phyloP scores from a whole-genome alignment of 78 protist genomes.

The Tieghemostelium lacteum region DNA sequence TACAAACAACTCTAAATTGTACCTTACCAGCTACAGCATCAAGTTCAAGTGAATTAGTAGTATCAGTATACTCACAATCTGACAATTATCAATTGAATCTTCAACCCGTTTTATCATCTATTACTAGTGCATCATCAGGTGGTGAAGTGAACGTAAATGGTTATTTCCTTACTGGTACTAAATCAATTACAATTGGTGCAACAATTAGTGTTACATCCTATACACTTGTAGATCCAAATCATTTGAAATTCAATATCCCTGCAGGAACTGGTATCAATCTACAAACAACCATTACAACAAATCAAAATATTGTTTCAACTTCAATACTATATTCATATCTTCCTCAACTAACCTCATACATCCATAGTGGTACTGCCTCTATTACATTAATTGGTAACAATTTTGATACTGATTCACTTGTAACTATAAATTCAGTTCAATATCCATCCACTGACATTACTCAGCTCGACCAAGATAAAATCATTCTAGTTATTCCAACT shows the following conservation, averaged over 20 bases:
- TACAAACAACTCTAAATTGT: background rate
- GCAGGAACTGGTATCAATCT: too few species aligned
- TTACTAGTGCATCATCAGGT: background rate
- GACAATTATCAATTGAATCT: background rate
- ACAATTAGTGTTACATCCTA: too few species aligned
- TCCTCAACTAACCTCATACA: background rate
- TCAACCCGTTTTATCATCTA: background rate
- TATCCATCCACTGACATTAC: too few species aligned
- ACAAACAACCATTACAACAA: too few species aligned
- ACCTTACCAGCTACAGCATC: background rate
- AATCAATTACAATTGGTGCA: too few species aligned
- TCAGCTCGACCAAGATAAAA: too few species aligned
- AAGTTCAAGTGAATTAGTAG: background rate
- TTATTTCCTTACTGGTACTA: too few species aligned
- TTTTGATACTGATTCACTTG: background rate
- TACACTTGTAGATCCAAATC: too few species aligned
- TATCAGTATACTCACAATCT: background rate
- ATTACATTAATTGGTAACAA: slow-evolving; percentile 4
- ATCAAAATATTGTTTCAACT: background rate
- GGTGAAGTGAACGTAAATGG: too few species aligned
- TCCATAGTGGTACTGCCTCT: background rate
- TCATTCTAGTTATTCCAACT: too few species aligned
- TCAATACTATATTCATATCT: background rate
- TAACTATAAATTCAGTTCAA: too few species aligned
- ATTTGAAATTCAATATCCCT: too few species aligned